phyloP scores from a whole-genome alignment of 1,284 basidiomycete genomes.

The Microbotryum silenes-acaulis region DNA sequence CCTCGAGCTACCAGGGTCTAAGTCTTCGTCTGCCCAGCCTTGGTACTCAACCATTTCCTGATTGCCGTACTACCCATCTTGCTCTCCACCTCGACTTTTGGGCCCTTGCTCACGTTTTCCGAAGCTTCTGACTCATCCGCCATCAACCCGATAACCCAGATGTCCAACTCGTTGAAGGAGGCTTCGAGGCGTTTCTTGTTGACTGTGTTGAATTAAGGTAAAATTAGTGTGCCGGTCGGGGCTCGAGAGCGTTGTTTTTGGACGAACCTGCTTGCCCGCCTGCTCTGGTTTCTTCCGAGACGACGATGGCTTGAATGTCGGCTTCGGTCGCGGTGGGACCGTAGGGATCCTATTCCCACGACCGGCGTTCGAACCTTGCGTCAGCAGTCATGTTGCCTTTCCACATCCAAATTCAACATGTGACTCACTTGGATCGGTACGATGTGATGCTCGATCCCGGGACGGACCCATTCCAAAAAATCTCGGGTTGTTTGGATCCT shows the following conservation, averaged over 20 bases:
- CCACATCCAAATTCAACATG: not conserved
- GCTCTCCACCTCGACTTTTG: conserved; percentile 54
- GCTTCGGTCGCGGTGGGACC: conserved; percentile 80
- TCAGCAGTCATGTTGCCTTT: not conserved
- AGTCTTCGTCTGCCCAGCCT: not conserved
- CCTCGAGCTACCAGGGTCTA: no score
- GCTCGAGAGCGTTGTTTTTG: no score
- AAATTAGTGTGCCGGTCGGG: not conserved
- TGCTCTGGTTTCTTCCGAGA: conserved; percentile 71
- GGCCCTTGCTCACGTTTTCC: conserved; percentile 54
- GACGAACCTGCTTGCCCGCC: conserved; percentile 64
- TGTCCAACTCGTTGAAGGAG: conserved; percentile 8
- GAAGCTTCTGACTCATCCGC: conserved; percentile 42
- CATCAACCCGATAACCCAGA: conserved; percentile 28
- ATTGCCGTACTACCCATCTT: conserved; percentile 91
- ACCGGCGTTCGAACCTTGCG: not conserved
- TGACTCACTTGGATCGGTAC: conserved; percentile 51
- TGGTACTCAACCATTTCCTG: conserved; percentile 60
- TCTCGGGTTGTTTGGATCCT: conserved; percentile 53
- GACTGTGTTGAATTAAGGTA: conserved; percentile 9
- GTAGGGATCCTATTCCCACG: conserved; percentile 56
- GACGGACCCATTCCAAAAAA: conserved; percentile 63
- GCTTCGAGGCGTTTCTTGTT: conserved; percentile 18
- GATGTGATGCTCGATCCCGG: conserved; percentile 55
- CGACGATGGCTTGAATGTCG: conserved; percentile 74